Percentiles rank a stretch among this genome's conserved stretches.
phyloP scores from a whole-genome alignment of 805 yeast species.

The Schwanniomyces pseudopolymorphus region DNA sequence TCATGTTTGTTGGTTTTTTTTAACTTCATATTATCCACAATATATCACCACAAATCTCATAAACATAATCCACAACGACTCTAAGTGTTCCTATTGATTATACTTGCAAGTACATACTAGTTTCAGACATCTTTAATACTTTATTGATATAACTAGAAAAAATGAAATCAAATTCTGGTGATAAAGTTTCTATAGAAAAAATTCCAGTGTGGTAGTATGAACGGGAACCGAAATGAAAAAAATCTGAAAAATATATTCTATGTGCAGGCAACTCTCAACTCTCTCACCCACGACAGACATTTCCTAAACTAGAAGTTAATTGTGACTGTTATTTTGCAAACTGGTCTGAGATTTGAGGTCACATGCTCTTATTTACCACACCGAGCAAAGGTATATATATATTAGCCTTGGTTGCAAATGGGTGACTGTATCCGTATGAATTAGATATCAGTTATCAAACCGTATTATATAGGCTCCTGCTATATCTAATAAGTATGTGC shows the following conservation, averaged over 20 bases:
- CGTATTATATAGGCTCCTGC: too few relatives aligned
- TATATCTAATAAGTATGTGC: too few relatives aligned
- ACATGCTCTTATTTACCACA: neutral
- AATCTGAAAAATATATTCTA: constrained; percentile 6
- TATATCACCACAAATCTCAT: neutral
- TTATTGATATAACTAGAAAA: constrained; percentile 7
- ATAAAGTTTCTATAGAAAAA: constrained; percentile 1
- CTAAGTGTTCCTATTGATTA: neutral
- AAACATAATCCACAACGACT: neutral
- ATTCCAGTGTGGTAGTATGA: constrained; percentile 3
- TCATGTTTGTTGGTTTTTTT: neutral
- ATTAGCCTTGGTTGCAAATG: neutral
- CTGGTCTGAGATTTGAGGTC: neutral
- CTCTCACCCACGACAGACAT: constrained; percentile 2
- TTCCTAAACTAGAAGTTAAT: neutral
- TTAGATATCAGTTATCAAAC: too few relatives aligned
- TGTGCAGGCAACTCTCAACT: constrained; percentile 6
- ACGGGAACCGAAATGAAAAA: constrained; percentile 1
- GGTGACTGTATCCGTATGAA: neutral
- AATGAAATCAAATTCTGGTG: constrained; percentile 1
- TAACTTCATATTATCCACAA: neutral
- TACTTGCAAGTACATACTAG: constrained; percentile 26
- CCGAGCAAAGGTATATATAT: too few relatives aligned
- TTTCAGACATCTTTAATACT: constrained; percentile 31
- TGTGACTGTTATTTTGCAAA: constrained; percentile 8